These are phyloP conservation scores for Capsicum baccatum DNA, from an alignment of 257 asterid genomes.

Conservation along the genomic window DNA sequence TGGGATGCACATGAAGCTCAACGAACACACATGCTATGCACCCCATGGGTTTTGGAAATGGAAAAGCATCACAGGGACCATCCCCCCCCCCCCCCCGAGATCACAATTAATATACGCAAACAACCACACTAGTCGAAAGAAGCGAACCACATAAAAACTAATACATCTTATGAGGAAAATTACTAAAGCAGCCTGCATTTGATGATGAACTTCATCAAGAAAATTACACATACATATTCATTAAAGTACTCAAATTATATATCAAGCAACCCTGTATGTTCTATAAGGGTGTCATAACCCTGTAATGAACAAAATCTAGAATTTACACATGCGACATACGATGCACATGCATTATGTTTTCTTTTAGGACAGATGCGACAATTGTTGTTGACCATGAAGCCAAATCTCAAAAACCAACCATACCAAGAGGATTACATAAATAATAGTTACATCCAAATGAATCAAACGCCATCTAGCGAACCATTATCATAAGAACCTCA, in stretches of 20 bases:
- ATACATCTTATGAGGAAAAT: not conserved
- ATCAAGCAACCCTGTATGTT: not conserved
- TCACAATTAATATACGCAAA: not conserved
- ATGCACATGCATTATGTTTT: not conserved
- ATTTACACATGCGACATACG: not conserved
- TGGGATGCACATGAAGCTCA: conserved; percentile 2
- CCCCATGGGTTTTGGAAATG: conserved; percentile 14
- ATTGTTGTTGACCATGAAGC: not conserved
- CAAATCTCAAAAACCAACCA: conserved; percentile 22
- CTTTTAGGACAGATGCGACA: not conserved
- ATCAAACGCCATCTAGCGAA: not conserved
- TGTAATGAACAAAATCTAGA: conserved; percentile 22
- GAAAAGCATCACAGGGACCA: conserved; percentile 1
- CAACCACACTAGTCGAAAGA: not conserved
- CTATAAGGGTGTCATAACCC: conserved; percentile 4
- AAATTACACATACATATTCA: conserved; percentile 1
- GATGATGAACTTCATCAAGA: conserved; percentile 10
- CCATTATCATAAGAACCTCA: conserved; percentile 12
- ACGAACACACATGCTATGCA: not conserved
- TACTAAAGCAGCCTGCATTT: conserved; percentile 13
- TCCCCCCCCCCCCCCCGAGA: not conserved
- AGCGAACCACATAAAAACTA: conserved; percentile 1
- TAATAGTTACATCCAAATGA: not conserved
- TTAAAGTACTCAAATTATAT: not conserved
- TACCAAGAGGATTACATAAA: not conserved